phyloP scores from a whole-genome alignment of 176 grass and related monocot genomes.

The Musa schizocarpa region DNA sequence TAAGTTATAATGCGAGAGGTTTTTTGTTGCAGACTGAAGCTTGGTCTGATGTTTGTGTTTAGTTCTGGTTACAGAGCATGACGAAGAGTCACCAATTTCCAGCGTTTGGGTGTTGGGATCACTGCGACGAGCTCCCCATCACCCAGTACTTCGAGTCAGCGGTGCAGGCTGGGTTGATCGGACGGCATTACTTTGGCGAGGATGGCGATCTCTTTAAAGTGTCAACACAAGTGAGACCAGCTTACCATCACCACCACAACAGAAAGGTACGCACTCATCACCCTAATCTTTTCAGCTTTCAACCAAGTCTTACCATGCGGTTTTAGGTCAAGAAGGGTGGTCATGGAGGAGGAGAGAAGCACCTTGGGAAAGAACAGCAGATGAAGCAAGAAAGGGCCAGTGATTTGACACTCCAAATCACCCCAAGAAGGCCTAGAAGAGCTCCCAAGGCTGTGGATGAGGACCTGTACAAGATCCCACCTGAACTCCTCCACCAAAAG shows the following conservation, averaged over 20 bases:
- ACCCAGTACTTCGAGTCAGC: slow-evolving; percentile 1
- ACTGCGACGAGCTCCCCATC: slow-evolving; percentile 6
- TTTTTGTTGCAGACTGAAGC: too few species aligned
- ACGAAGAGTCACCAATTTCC: slow-evolving; percentile 5
- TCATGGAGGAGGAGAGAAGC: neutral
- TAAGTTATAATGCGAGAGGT: neutral
- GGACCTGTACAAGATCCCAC: slow-evolving; percentile 9
- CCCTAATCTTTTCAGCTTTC: too few species aligned
- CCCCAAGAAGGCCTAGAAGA: neutral
- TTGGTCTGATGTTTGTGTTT: neutral
- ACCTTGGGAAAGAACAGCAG: neutral
- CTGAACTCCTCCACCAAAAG: neutral
- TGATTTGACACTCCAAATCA: too few species aligned
- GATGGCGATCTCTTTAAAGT: neutral
- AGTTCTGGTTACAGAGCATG: neutral
- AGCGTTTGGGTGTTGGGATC: neutral
- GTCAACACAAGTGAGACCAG: neutral
- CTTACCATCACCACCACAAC: neutral
- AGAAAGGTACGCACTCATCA: neutral
- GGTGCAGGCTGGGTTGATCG: slow-evolving; percentile 4
- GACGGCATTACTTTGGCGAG: neutral
- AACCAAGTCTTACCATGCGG: neutral
- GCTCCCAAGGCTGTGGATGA: slow-evolving; percentile 3
- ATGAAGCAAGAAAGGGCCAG: neutral
- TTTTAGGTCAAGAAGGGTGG: neutral